Evolutionary conservation across 2,329 filamentous ascomycete genomes (phyloP).

Genomic region (Exophiala sp.): DNA sequence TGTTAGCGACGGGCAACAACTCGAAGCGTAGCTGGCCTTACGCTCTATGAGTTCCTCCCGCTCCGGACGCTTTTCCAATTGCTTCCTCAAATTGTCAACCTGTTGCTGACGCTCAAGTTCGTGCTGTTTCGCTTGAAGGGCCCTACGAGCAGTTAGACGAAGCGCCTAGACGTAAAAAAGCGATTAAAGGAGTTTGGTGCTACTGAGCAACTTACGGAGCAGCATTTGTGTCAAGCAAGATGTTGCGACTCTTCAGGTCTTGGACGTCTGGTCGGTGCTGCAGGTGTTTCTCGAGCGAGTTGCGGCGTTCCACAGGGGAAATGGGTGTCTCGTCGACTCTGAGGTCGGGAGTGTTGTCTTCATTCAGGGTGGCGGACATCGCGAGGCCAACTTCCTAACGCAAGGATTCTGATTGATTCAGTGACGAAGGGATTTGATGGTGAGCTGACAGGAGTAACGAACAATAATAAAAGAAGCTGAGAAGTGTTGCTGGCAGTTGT

Average conservation of each 20-base stretch:
- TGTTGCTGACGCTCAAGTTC: conserved; percentile 61
- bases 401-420: too few relatives aligned
- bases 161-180: background rate
- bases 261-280: conserved; percentile 61
- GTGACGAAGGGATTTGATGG: too few relatives aligned
- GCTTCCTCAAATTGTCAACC: conserved; percentile 59
- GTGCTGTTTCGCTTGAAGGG: conserved; percentile 56
- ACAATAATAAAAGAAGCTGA: conserved; percentile 4
- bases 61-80: conserved; percentile 58
- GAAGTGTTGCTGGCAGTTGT: background rate
- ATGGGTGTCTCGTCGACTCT: conserved; percentile 55
- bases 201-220: conserved; percentile 50
- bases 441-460: too few relatives aligned
- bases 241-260: conserved; percentile 63
- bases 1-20: conserved; percentile 14
- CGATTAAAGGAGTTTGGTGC: background rate
- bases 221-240: conserved; percentile 60
- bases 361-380: conserved; percentile 22
- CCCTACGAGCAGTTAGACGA: conserved; percentile 36
- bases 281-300: conserved; percentile 68
- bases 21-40: conserved; percentile 40
- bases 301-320: conserved; percentile 51
- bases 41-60: conserved; percentile 73
- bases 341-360: conserved; percentile 25
- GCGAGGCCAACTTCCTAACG: background rate